A percentile compares a stretch with the other conserved stretches of the same genome.
Evolutionary conservation across 2,329 filamentous ascomycete species (phyloP).

Genomic region (Seiridium cupressi): DNA sequence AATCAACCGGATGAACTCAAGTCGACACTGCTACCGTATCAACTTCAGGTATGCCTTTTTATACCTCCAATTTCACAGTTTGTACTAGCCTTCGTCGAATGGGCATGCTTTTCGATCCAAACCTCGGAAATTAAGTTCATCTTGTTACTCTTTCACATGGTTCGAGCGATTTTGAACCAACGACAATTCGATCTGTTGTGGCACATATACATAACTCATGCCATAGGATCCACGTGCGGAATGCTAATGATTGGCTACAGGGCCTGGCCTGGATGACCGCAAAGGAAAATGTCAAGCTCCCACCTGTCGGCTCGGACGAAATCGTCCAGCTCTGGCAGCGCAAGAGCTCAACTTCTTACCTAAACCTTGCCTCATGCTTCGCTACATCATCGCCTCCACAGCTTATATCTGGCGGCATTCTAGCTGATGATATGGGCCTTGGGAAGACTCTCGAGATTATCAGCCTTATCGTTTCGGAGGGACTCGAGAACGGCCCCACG

Average conservation of each 20-base stretch:
- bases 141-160: no score
- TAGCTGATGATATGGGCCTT: conserved; percentile 91
- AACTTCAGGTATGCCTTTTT: conserved; percentile 52
- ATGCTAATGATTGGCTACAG: conserved; percentile 35
- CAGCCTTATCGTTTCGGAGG: conserved; percentile 64
- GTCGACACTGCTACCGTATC: conserved; percentile 74
- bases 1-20: conserved; percentile 63
- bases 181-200: no score
- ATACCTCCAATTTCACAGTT: no score
- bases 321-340: conserved; percentile 78
- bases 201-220: no score
- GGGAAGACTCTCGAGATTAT: conserved; percentile 89
- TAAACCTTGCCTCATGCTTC: conserved; percentile 72
- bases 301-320: conserved; percentile 55
- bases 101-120: no score
- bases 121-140: no score
- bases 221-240: no score
- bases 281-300: conserved; percentile 70
- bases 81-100: no score
- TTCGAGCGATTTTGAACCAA: no score
- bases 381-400: conserved; percentile 54
- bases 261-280: conserved; percentile 79
- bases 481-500: conserved; percentile 57
- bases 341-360: conserved; percentile 43
- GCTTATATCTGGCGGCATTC: conserved; percentile 76